Evolutionary conservation across 768 basidiomycete species (phyloP).

Genomic region (Collybia sp.): DNA sequence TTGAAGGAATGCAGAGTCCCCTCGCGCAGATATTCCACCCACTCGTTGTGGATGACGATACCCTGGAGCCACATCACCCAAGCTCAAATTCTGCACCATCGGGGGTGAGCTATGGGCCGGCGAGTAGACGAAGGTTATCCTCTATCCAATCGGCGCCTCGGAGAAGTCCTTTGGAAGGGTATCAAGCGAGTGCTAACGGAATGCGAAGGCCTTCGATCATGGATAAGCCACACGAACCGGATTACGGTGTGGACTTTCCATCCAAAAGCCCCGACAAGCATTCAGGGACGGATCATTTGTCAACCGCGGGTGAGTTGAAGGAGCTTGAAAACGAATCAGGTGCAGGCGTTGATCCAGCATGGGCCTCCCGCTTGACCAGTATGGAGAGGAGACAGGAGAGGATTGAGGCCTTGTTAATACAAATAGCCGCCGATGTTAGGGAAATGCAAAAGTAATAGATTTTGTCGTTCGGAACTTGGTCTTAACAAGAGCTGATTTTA

Average conservation of each 20-base stretch:
- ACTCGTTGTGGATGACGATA: slow-evolving; percentile 48
- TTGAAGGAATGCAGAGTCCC: slow-evolving; percentile 40
- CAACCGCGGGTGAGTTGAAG: slow-evolving; percentile 18
- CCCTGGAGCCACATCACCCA: slow-evolving; percentile 20
- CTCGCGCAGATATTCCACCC: slow-evolving; percentile 75
- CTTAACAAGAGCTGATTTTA: too few species aligned
- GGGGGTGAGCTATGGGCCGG: slow-evolving; percentile 39
- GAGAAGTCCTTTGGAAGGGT: slow-evolving; percentile 9
- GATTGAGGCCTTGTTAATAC: slow-evolving; percentile 39
- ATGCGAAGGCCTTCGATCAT: slow-evolving; percentile 18
- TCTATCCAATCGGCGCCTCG: slow-evolving; percentile 25
- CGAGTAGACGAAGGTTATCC: slow-evolving; percentile 34
- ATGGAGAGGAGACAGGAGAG: slow-evolving; percentile 40
- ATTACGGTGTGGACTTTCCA: slow-evolving; percentile 10
- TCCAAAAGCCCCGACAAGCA: slow-evolving; percentile 14
- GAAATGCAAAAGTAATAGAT: slow-evolving; percentile 1
- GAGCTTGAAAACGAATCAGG: slow-evolving; percentile 11
- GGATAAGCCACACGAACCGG: slow-evolving; percentile 14
- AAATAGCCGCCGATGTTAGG: slow-evolving; percentile 26
- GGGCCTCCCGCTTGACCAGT: slow-evolving; percentile 20
- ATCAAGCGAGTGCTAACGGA: slow-evolving; percentile 12
- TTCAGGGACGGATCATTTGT: slow-evolving; percentile 6
- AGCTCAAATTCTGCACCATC: slow-evolving; percentile 9
- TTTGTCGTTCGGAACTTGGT: too few species aligned
- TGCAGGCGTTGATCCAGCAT: slow-evolving; percentile 3